phyloP scores from a whole-genome alignment of 2,329 filamentous ascomycete species.

The Aspergillus vadensis region DNA sequence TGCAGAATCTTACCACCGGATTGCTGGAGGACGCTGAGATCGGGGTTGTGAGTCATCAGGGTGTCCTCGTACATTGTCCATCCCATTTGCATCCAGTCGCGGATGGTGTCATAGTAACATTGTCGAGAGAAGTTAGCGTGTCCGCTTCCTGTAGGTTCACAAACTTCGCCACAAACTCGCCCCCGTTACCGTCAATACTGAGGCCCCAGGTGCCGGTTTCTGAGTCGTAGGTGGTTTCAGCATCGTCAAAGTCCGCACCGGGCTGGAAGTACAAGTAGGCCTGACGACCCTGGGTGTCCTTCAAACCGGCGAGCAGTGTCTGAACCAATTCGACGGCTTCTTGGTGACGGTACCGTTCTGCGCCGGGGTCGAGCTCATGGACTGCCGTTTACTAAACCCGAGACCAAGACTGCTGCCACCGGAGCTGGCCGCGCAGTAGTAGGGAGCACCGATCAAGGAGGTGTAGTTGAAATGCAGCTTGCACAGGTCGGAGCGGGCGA shows the following conservation, averaged over 20 bases:
- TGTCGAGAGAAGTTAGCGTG: slow-evolving; percentile 37
- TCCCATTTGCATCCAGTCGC: slow-evolving; percentile 53
- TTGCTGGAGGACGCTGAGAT: slow-evolving; percentile 30
- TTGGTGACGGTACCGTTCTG: background rate
- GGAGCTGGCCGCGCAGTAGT: slow-evolving; percentile 43
- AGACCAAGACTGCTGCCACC: slow-evolving; percentile 20
- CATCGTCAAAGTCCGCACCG: background rate
- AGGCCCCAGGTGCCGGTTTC: background rate
- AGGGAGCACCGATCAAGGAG: slow-evolving; percentile 44
- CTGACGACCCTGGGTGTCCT: background rate
- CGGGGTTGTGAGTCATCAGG: slow-evolving; percentile 51
- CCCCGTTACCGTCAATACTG: background rate
- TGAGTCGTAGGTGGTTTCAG: background rate
- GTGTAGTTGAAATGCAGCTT: slow-evolving; percentile 47
- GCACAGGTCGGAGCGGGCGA: slow-evolving; percentile 52
- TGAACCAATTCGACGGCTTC: background rate
- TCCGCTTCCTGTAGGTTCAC: background rate
- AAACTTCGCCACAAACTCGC: background rate
- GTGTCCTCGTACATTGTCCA: slow-evolving; percentile 50
- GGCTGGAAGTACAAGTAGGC: background rate
- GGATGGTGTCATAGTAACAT: slow-evolving; percentile 59
- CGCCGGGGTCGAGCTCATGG: background rate
- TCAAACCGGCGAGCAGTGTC: background rate
- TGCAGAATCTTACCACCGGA: slow-evolving; percentile 57
- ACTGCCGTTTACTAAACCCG: too few relatives aligned